phyloP scores from a whole-genome alignment of 768 basidiomycete species.

The Serendipita vermifera region DNA sequence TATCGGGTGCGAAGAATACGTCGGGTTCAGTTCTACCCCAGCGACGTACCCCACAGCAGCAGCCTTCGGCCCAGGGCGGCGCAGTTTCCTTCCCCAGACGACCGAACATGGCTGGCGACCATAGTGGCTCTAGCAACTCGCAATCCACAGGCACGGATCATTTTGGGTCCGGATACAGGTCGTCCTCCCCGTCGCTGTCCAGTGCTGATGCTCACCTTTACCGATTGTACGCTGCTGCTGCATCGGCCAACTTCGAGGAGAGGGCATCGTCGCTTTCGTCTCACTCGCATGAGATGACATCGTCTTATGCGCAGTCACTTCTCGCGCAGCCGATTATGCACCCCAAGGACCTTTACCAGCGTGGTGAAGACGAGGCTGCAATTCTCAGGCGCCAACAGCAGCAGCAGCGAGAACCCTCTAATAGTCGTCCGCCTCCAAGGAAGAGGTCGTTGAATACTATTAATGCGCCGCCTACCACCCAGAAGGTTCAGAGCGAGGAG shows the following conservation, averaged over 20 bases:
- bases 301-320: neutral
- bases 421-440: too few species aligned
- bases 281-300: neutral
- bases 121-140: too few species aligned
- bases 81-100: too few species aligned
- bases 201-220: conserved; percentile 4
- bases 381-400: neutral
- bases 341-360: neutral
- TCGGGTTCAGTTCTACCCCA: too few species aligned
- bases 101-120: too few species aligned
- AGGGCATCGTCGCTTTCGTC: neutral
- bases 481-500: too few species aligned
- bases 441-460: too few species aligned
- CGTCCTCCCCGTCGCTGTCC: conserved; percentile 6
- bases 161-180: neutral
- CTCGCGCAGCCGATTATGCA: neutral
- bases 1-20: too few species aligned
- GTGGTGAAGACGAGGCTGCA: conserved; percentile 1
- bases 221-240: neutral
- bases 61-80: too few species aligned
- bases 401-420: too few species aligned
- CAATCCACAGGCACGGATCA: conserved; percentile 8
- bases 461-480: too few species aligned
- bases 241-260: neutral
- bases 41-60: too few species aligned